Evolutionary conservation across 2,329 filamentous ascomycete species (phyloP).

Genomic region (Pseudogymnoascus sp.): DNA sequence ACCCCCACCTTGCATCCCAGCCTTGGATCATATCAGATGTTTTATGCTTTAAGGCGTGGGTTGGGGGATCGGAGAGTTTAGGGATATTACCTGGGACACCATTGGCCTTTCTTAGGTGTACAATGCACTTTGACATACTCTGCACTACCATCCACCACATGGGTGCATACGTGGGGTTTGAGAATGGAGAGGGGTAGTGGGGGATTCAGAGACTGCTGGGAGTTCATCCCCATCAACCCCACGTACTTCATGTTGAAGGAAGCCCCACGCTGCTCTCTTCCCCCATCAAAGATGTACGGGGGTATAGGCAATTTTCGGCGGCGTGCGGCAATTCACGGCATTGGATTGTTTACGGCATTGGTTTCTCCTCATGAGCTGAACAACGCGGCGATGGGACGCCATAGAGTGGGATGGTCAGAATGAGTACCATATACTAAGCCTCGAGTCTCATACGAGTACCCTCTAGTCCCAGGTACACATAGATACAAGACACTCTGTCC

Average conservation of each 20-base stretch:
- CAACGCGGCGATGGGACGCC: too few relatives aligned
- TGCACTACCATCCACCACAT: not conserved
- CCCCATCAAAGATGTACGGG: not conserved
- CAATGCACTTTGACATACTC: not conserved
- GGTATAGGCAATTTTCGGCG: not conserved
- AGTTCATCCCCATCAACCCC: not conserved
- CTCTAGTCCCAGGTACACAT: not conserved
- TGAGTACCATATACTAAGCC: not conserved
- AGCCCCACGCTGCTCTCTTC: not conserved
- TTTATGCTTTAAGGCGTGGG: not conserved
- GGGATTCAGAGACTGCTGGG: not conserved
- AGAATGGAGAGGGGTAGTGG: not conserved
- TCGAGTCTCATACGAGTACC: not conserved
- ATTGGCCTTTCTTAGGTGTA: not conserved
- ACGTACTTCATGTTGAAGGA: not conserved
- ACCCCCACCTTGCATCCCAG: not conserved
- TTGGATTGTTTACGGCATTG: not conserved
- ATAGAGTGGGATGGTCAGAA: not conserved
- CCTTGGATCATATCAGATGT: not conserved
- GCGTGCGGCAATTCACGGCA: not conserved
- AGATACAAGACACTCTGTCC: not conserved
- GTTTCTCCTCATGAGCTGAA: not conserved
- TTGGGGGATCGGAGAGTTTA: not conserved
- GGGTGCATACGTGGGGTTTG: not conserved
- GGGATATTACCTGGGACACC: not conserved